phyloP scores from a whole-genome alignment of 2,329 filamentous ascomycete genomes.

The Sclerotinia spermophila region DNA sequence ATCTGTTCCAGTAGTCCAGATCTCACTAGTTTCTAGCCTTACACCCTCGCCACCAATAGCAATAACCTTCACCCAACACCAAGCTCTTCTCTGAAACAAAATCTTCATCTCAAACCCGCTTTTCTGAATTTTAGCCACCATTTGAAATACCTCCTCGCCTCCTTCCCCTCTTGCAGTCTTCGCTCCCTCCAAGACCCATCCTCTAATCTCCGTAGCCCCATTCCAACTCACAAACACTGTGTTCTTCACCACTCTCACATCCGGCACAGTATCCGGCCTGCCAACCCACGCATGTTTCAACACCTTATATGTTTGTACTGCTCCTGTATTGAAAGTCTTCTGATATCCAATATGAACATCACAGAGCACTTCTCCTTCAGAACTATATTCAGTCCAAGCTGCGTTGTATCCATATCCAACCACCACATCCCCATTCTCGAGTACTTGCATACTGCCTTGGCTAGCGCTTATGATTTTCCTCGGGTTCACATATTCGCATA shows the following conservation, averaged over 20 bases:
- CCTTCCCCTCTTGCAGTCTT: not conserved
- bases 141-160: not conserved
- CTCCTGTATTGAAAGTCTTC: not conserved
- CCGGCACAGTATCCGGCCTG: not conserved
- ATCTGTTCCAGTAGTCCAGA: not conserved
- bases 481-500: constrained; percentile 20
- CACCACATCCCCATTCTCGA: not conserved
- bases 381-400: constrained; percentile 4
- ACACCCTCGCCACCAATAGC: not conserved
- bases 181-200: not conserved
- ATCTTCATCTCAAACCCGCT: not conserved
- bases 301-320: constrained; percentile 12
- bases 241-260: not conserved
- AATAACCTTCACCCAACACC: not conserved
- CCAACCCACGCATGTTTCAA: not conserved
- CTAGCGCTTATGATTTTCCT: constrained; percentile 23
- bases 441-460: constrained; percentile 26
- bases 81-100: not conserved
- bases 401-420: constrained; percentile 5
- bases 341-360: not conserved
- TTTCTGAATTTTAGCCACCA: not conserved
- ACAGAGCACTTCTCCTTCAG: not conserved
- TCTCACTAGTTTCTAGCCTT: not conserved
- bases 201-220: constrained; percentile 4
- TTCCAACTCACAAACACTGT: not conserved